phyloP scores from a whole-genome alignment of 108 stramenopile species.

The Cyclotella baltica region DNA sequence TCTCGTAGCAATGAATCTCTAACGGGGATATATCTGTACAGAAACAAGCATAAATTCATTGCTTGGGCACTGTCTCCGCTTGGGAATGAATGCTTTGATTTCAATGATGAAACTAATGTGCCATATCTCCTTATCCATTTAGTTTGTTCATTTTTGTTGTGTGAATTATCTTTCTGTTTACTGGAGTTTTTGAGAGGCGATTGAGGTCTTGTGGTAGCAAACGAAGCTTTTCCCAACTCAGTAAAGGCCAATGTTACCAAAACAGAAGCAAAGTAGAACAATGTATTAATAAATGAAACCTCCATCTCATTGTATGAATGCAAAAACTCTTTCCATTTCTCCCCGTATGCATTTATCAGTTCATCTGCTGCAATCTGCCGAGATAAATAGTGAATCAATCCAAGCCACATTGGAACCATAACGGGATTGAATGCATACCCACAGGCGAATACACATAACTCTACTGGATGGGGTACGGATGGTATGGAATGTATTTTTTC shows the following conservation, averaged over 20 bases:
- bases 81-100: constrained; percentile 59
- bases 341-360: not conserved
- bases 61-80: constrained; percentile 54
- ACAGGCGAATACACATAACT: constrained; percentile 41
- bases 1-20: constrained; percentile 12
- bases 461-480: constrained; percentile 29
- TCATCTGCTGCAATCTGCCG: not conserved
- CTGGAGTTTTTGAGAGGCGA: not conserved
- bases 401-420: constrained; percentile 44
- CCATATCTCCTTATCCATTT: constrained; percentile 39
- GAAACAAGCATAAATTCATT: constrained; percentile 53
- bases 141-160: not conserved
- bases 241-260: constrained; percentile 49
- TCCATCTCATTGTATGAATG: not conserved
- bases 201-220: constrained; percentile 53
- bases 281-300: constrained; percentile 18
- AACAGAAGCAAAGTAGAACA: constrained; percentile 46
- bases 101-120: constrained; percentile 49
- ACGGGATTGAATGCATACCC: constrained; percentile 62
- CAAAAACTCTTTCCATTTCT: constrained; percentile 1
- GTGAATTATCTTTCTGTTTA: not conserved
- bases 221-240: constrained; percentile 54
- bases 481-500: constrained; percentile 34
- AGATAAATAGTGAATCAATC: constrained; percentile 23
- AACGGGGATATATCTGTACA: constrained; percentile 37